These are phyloP conservation scores for Apiospora hydei DNA, from an alignment of 2,329 filamentous ascomycete genomes.

Conservation along the genomic window DNA sequence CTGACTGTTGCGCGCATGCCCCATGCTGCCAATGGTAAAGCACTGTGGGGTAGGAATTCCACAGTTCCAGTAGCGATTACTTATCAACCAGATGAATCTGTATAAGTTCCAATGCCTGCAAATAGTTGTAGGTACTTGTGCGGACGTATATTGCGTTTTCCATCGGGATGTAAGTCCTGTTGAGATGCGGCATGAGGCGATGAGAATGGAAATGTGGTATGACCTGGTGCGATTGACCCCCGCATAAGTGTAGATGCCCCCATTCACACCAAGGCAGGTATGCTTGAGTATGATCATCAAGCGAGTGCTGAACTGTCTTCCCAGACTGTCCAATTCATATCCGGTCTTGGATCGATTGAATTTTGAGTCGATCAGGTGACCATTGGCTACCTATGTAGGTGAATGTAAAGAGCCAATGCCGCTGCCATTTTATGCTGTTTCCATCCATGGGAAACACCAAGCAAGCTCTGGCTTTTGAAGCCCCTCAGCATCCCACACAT, in stretches of 20 bases:
- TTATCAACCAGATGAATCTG: not conserved
- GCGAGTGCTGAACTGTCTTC: not conserved
- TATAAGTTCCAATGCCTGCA: not conserved
- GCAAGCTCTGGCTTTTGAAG: not conserved
- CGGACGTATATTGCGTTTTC: not conserved
- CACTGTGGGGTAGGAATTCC: slow-evolving; percentile 8
- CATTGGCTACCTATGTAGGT: not conserved
- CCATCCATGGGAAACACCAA: not conserved
- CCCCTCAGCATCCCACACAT: not conserved
- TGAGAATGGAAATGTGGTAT: not conserved
- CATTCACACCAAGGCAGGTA: not conserved
- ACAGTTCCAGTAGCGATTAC: not conserved
- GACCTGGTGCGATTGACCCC: slow-evolving; percentile 6
- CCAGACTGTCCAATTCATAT: not conserved
- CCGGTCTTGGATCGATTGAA: too few relatives aligned
- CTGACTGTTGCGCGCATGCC: not conserved
- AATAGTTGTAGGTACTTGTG: not conserved
- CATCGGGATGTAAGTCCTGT: not conserved
- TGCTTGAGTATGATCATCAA: not conserved
- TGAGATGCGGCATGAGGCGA: not conserved
- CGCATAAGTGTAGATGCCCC: not conserved
- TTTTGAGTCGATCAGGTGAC: not conserved
- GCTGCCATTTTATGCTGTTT: not conserved
- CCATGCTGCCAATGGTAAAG: not conserved
- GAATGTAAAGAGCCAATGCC: not conserved